A percentile compares a stretch with the other conserved stretches of the same genome.
Evolutionary conservation across 2,329 filamentous ascomycete species (phyloP).

Genomic region (Diplocarpon rosae): DNA sequence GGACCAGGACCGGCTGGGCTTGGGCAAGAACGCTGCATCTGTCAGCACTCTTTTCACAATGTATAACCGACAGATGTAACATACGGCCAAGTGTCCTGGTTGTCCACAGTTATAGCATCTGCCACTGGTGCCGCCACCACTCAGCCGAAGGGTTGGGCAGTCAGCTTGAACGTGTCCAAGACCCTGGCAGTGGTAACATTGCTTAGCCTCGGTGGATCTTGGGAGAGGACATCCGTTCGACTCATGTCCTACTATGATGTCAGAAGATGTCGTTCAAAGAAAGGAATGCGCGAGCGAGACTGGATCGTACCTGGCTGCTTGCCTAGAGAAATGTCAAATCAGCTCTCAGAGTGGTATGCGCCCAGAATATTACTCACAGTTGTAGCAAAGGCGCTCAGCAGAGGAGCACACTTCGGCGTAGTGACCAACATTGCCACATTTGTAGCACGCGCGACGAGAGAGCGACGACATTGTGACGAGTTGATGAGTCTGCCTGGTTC

Average conservation of each 20-base stretch:
- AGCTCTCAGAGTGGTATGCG: conserved; percentile 1
- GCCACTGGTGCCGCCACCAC: conserved; percentile 67
- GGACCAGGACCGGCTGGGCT: conserved; percentile 50
- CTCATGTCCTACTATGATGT: conserved; percentile 59
- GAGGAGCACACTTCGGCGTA: conserved; percentile 90
- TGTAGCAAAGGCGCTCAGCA: conserved; percentile 97
- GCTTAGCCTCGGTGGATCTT: conserved; percentile 95
- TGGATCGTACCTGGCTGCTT: conserved; percentile 61
- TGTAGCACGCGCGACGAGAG: conserved; percentile 63
- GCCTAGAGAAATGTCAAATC: conserved; percentile 34
- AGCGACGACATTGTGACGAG: conserved; percentile 57
- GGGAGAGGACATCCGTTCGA: conserved; percentile 95
- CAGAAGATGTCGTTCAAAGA: neutral
- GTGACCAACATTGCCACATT: conserved; percentile 74
- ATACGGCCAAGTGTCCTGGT: conserved; percentile 80
- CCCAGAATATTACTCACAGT: conserved; percentile 54
- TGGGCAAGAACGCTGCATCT: conserved; percentile 63
- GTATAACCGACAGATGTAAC: conserved; percentile 26
- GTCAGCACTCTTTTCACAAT: conserved; percentile 13
- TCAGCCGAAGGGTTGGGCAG: conserved; percentile 91
- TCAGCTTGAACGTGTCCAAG: conserved; percentile 97
- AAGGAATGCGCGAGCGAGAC: neutral
- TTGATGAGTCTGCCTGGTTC: conserved; percentile 25
- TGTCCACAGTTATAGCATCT: conserved; percentile 97
- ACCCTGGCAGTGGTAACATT: conserved; percentile 99